Conservation (phyloP, 129 eudicot genomes). For the Centaurea solstitialis region DNA sequence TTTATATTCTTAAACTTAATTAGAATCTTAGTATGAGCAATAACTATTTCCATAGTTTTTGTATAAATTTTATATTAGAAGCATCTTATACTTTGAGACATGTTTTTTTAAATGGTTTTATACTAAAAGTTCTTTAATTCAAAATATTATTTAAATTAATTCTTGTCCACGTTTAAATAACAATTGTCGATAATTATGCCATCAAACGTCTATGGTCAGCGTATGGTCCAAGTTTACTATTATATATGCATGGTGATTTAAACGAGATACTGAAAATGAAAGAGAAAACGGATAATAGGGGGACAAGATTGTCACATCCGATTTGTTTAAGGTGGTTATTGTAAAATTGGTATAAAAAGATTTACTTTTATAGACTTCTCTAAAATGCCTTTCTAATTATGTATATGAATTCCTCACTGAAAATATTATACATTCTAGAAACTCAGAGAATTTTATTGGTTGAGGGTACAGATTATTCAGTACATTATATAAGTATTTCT, state of each 20-base stretch:
- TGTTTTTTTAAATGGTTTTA: not conserved
- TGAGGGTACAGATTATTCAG: no score
- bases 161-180: not conserved
- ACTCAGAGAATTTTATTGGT: no score
- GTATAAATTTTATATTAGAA: not conserved
- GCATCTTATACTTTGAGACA: not conserved
- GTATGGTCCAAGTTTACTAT: not conserved
- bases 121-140: not conserved
- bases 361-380: not conserved
- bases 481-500: no score
- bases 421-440: not conserved
- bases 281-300: not conserved
- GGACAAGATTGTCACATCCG: not conserved
- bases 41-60: no score
- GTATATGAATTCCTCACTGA: not conserved
- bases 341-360: not conserved
- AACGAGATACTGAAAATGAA: not conserved
- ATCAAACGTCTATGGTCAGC: not conserved
- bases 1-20: constrained; percentile 4
- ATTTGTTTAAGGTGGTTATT: not conserved
- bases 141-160: not conserved
- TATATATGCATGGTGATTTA: not conserved
- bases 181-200: not conserved
- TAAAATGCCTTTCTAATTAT: not conserved
- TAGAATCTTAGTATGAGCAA: not conserved